Evolutionary conservation across 257 asterid species (phyloP).

Genomic region (Galeopsis tetrahit): DNA sequence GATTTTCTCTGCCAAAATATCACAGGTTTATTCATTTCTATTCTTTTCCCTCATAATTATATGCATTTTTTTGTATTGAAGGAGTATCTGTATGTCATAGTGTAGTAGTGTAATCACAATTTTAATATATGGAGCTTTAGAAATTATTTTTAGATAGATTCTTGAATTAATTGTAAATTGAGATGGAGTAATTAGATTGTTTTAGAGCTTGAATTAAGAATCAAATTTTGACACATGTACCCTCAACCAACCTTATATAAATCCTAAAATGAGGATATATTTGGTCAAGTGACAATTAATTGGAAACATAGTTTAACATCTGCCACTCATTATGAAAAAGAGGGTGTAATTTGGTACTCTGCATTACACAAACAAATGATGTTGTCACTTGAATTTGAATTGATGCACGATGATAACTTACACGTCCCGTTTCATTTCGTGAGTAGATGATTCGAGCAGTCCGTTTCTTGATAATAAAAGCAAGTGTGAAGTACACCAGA

Average conservation of each 20-base stretch:
- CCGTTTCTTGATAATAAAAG: constrained; percentile 29
- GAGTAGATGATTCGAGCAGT: constrained; percentile 39
- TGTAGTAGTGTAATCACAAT: neutral
- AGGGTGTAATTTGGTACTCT: no score
- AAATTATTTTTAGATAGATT: no score
- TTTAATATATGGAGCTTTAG: no score
- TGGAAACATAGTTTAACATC: no score
- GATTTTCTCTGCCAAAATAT: constrained; percentile 53
- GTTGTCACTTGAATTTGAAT: constrained; percentile 8
- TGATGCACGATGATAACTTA: neutral
- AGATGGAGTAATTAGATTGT: neutral
- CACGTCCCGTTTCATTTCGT: constrained; percentile 10
- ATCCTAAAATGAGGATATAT: no score
- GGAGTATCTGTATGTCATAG: neutral
- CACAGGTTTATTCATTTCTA: constrained; percentile 45
- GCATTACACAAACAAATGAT: neutral
- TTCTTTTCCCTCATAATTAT: neutral
- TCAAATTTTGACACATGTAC: no score
- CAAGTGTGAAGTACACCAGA: constrained; percentile 58
- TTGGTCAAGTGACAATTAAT: no score
- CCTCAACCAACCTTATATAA: no score
- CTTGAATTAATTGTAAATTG: neutral
- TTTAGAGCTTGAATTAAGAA: no score
- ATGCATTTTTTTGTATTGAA: neutral
- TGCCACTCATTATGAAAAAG: no score